A percentile compares a stretch with the other conserved stretches of the same genome.
phyloP scores from a whole-genome alignment of 129 eudicot genomes.

The Smallanthus sonchifolius region DNA sequence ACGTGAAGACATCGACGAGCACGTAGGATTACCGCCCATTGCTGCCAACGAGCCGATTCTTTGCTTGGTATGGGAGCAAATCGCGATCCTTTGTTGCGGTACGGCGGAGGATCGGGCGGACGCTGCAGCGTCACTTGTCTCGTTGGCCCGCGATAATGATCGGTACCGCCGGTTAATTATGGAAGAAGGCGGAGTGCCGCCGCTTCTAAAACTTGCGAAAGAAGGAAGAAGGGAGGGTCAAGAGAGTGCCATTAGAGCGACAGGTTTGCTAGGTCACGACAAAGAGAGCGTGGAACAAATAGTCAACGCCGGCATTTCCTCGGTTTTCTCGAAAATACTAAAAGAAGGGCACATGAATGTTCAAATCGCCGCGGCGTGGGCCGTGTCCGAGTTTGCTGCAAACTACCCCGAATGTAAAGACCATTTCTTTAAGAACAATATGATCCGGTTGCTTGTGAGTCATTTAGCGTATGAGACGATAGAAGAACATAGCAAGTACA shows the following conservation, averaged over 20 bases:
- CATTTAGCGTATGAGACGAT: conserved; percentile 62
- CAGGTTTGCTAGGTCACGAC: conserved; percentile 58
- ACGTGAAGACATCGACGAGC: conserved; percentile 43
- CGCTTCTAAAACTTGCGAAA: conserved; percentile 51
- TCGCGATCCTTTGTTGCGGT: conserved; percentile 51
- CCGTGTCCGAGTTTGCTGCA: conserved; percentile 51
- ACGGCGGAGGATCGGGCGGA: conserved; percentile 49
- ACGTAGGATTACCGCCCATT: conserved; percentile 60
- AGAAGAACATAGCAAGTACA: conserved; percentile 60
- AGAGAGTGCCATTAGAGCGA: conserved; percentile 55
- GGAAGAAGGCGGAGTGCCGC: conserved; percentile 69
- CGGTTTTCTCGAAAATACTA: conserved; percentile 50
- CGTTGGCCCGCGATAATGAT: conserved; percentile 59
- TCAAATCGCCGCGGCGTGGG: conserved; percentile 63
- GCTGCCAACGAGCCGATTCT: conserved; percentile 68
- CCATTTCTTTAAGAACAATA: conserved; percentile 47
- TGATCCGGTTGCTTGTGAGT: conserved; percentile 57
- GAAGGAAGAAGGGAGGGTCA: conserved; percentile 68
- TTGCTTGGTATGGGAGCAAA: conserved; percentile 61
- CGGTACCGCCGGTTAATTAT: conserved; percentile 53
- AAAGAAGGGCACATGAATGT: conserved; percentile 65
- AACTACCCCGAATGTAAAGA: conserved; percentile 52
- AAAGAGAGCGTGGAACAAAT: conserved; percentile 54
- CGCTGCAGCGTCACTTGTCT: conserved; percentile 61
- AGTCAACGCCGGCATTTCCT: conserved; percentile 41